Conservation (phyloP, 2,329 filamentous ascomycete species). For the Cercospora zeina region DNA sequence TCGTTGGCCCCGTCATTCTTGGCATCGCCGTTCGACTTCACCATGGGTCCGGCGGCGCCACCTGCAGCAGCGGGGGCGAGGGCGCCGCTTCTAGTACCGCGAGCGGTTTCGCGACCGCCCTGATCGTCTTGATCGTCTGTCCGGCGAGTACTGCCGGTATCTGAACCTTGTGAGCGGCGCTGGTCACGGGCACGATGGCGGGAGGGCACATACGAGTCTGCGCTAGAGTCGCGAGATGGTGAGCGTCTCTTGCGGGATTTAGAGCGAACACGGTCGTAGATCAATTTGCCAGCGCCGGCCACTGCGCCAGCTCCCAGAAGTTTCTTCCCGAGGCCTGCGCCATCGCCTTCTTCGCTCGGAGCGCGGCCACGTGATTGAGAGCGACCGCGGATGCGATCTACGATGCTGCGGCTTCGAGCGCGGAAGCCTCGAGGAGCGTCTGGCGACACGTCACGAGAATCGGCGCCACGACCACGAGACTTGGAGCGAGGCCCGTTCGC, state of each 20-base stretch:
- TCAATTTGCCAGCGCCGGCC: conserved; percentile 53
- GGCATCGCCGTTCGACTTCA: conserved; percentile 5
- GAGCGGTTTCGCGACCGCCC: conserved; percentile 39
- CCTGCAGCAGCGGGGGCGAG: conserved; percentile 42
- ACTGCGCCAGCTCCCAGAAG: conserved; percentile 53
- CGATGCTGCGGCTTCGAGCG: conserved; percentile 65
- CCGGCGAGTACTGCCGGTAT: conserved; percentile 42
- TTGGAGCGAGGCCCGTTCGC: conserved; percentile 76
- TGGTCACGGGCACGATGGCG: conserved; percentile 47
- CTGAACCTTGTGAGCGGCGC: conserved; percentile 44
- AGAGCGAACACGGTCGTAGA: conserved; percentile 57
- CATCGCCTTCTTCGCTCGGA: conserved; percentile 42
- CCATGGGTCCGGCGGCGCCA: conserved; percentile 41
- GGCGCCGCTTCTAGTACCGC: conserved; percentile 45
- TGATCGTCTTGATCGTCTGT: conserved; percentile 37
- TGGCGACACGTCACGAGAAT: conserved; percentile 42
- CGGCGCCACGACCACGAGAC: conserved; percentile 54
- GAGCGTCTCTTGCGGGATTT: conserved; percentile 54
- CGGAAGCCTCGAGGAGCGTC: conserved; percentile 46
- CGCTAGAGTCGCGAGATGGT: conserved; percentile 49
- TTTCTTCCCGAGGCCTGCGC: conserved; percentile 50
- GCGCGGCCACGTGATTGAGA: conserved; percentile 51
- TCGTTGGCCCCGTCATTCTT: conserved; percentile 24
- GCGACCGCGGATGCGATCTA: conserved; percentile 51
- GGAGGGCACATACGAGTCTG: conserved; percentile 55